A percentile compares a stretch with the other conserved stretches of the same genome.
phyloP scores from a whole-genome alignment of 306 rosid species.

The Cajanus cajan region DNA sequence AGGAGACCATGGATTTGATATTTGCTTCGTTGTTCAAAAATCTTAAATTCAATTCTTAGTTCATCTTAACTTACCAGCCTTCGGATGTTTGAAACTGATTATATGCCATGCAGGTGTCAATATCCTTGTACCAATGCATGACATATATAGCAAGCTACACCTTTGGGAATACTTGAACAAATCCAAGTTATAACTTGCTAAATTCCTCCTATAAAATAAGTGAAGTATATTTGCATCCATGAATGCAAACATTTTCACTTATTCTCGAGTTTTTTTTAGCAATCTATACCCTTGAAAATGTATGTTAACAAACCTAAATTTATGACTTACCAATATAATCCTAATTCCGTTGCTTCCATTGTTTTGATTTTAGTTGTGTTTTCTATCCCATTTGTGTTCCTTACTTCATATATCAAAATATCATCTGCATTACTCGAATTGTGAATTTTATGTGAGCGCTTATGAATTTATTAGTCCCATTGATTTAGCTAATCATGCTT shows the following conservation, averaged over 20 bases:
- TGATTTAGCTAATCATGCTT: neutral
- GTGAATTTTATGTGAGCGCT: neutral
- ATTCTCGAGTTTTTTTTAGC: neutral
- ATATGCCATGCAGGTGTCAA: neutral
- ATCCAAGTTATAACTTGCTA: neutral
- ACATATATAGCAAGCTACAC: neutral
- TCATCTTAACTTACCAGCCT: neutral
- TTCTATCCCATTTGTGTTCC: neutral
- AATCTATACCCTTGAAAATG: neutral
- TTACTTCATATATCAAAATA: neutral
- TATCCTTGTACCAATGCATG: neutral
- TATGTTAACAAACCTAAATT: neutral
- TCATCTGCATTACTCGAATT: neutral
- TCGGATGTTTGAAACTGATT: neutral
- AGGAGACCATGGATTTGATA: neutral
- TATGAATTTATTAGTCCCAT: constrained; percentile 11
- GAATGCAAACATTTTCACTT: neutral
- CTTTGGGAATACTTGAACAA: neutral
- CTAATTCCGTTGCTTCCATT: neutral
- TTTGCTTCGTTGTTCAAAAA: neutral
- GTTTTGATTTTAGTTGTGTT: neutral
- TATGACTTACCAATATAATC: neutral
- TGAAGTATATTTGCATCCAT: neutral
- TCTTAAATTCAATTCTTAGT: neutral
- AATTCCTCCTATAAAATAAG: neutral